These are phyloP conservation scores for Cronartium quercuum DNA, from an alignment of 1,284 basidiomycete genomes.

Conservation along the genomic window DNA sequence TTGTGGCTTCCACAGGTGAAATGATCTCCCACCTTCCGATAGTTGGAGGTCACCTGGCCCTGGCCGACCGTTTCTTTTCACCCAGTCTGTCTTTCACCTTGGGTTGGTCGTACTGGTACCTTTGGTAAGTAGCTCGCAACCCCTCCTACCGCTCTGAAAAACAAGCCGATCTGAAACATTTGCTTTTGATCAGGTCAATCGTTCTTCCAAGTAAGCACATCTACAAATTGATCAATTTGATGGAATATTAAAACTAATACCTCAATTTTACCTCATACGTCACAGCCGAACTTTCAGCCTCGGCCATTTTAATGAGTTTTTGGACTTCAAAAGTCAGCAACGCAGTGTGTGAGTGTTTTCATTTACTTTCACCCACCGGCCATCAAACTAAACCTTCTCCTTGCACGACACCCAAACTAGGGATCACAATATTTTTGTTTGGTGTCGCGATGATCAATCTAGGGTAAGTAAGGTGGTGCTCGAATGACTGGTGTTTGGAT, in stretches of 20 bases:
- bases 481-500: not conserved
- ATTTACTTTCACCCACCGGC: not conserved
- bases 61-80: constrained; percentile 40
- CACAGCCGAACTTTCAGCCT: constrained; percentile 36
- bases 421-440: constrained; percentile 29
- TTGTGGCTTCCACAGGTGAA: constrained; percentile 10
- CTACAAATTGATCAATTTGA: not conserved
- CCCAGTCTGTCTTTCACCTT: constrained; percentile 40
- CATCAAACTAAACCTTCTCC: not conserved
- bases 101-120: constrained; percentile 41
- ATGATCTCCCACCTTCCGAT: constrained; percentile 32
- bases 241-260: not conserved
- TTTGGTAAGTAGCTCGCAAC: constrained; percentile 6
- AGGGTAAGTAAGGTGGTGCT: constrained; percentile 12
- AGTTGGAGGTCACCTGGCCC: constrained; percentile 29
- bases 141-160: too few relatives aligned
- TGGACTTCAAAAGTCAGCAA: constrained; percentile 26
- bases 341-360: constrained; percentile 32
- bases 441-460: constrained; percentile 27
- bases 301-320: constrained; percentile 34
- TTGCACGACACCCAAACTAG: not conserved
- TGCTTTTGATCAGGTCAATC: constrained; percentile 13
- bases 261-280: not conserved
- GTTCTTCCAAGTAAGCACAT: constrained; percentile 21
- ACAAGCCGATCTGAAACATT: not conserved